Conservation (phyloP, 768 basidiomycete species). For the Suillus placidus region DNA sequence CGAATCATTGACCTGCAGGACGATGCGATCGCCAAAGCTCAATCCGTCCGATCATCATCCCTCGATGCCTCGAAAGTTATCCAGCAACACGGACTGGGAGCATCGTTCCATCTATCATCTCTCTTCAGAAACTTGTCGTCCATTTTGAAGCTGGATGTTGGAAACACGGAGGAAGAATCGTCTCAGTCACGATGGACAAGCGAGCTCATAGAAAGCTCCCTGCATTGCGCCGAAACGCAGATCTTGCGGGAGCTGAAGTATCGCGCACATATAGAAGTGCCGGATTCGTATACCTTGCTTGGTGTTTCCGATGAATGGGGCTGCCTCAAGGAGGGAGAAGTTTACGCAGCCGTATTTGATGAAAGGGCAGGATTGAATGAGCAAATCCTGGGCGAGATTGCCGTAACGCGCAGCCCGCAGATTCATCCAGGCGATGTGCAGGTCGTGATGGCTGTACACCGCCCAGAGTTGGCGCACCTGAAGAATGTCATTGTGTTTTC, state of each 20-base stretch:
- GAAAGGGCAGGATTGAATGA: conserved; percentile 29
- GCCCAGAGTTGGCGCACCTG: conserved; percentile 41
- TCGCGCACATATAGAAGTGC: conserved; percentile 52
- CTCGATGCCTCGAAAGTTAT: conserved; percentile 41
- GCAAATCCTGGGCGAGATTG: conserved; percentile 39
- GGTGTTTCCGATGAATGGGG: conserved; percentile 56
- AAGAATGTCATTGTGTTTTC: conserved; percentile 55
- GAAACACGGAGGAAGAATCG: conserved; percentile 17
- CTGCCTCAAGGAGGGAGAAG: conserved; percentile 47
- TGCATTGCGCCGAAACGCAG: conserved; percentile 46
- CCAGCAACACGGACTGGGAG: conserved; percentile 46
- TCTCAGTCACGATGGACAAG: conserved; percentile 27
- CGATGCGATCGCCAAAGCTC: conserved; percentile 39
- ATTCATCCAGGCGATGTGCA: conserved; percentile 55
- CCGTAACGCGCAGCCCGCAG: conserved; percentile 55
- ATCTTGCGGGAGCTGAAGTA: conserved; percentile 55
- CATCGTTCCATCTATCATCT: conserved; percentile 48
- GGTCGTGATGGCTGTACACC: conserved; percentile 45
- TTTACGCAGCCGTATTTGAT: conserved; percentile 46
- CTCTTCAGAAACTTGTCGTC: conserved; percentile 40
- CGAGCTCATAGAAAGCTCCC: conserved; percentile 38
- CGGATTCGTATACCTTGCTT: conserved; percentile 51
- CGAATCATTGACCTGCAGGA: conserved; percentile 43
- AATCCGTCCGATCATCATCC: conserved; percentile 38
- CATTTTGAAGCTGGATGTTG: conserved; percentile 35